Evolutionary conservation across 257 asterid species (phyloP).

Genomic region (Rubia yunnanensis): DNA sequence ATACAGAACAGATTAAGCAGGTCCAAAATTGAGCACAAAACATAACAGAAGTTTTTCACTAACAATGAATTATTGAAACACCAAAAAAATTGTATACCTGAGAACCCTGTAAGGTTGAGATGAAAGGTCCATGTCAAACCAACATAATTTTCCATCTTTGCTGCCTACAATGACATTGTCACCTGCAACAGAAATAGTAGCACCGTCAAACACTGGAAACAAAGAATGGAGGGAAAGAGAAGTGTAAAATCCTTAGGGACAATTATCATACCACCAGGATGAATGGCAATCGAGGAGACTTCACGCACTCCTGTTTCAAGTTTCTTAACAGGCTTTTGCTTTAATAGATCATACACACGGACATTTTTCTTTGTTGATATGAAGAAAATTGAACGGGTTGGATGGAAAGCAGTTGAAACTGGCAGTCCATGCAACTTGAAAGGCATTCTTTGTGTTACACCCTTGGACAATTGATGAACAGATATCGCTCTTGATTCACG

Average conservation of each 20-base stretch:
- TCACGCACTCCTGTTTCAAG: conserved; percentile 87
- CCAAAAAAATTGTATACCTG: conserved; percentile 37
- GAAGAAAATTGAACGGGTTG: conserved; percentile 74
- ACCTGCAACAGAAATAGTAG: conserved; percentile 41
- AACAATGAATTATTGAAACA: conserved; percentile 1
- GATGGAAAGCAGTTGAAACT: conserved; percentile 84
- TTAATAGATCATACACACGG: conserved; percentile 72
- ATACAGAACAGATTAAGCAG: background rate
- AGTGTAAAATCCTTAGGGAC: conserved; percentile 4
- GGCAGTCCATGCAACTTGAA: conserved; percentile 88
- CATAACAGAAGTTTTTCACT: background rate
- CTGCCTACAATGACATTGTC: conserved; percentile 90
- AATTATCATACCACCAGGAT: conserved; percentile 64
- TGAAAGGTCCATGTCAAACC: conserved; percentile 99
- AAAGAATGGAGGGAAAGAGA: background rate
- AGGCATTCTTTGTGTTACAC: conserved; percentile 60
- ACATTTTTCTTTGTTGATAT: conserved; percentile 74
- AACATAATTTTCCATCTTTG: conserved; percentile 88
- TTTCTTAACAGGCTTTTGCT: conserved; percentile 72
- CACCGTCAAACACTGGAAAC: conserved; percentile 5
- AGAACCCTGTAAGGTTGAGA: conserved; percentile 83
- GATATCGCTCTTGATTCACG: conserved; percentile 76
- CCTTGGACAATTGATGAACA: conserved; percentile 77
- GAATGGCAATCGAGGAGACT: conserved; percentile 81
- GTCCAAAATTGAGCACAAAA: background rate